A percentile compares a stretch with the other conserved stretches of the same genome.
Conservation (phyloP, 148 eudicot genomes). For the Arctostaphylos glauca region DNA sequence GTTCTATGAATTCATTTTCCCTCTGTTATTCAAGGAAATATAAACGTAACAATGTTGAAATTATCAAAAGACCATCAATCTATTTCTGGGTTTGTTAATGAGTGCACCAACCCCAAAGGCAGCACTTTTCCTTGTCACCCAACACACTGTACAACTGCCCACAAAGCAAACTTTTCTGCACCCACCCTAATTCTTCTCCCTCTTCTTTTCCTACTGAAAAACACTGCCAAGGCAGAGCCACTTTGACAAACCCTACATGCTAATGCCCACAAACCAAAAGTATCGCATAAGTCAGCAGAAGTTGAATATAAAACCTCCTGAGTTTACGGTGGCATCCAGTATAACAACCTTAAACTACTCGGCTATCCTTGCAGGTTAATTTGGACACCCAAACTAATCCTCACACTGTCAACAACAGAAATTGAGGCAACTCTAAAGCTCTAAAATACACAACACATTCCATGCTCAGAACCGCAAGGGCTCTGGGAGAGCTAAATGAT, state of each 20-base stretch:
- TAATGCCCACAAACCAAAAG: too few relatives aligned
- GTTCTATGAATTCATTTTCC: background rate
- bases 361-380: background rate
- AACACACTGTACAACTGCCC: too few relatives aligned
- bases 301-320: too few relatives aligned
- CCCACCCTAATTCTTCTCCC: too few relatives aligned
- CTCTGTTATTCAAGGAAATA: background rate
- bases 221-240: too few relatives aligned
- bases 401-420: too few relatives aligned
- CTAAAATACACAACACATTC: background rate
- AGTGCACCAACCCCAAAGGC: background rate
- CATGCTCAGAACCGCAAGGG: background rate
- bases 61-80: background rate
- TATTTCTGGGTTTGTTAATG: background rate
- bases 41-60: background rate
- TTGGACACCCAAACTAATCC: background rate
- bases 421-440: background rate
- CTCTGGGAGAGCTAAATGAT: background rate
- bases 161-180: too few relatives aligned
- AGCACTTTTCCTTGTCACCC: too few relatives aligned
- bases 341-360: background rate
- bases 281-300: too few relatives aligned
- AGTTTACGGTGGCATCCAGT: too few relatives aligned
- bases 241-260: too few relatives aligned
- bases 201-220: too few relatives aligned